Evolutionary conservation across 2,329 filamentous ascomycete genomes (phyloP).

Genomic region (Nothomitra cinnamomea): DNA sequence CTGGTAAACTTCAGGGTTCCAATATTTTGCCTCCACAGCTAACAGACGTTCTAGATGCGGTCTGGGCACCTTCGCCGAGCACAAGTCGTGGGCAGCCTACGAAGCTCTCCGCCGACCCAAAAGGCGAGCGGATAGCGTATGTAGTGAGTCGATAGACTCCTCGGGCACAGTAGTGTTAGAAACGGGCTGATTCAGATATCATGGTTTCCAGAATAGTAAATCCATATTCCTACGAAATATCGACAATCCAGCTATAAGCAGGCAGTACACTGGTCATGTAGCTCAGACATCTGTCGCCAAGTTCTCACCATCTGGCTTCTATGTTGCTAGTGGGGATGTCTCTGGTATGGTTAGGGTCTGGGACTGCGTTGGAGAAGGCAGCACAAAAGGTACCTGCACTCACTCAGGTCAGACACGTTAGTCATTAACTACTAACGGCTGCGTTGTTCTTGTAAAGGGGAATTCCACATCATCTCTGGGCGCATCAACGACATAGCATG

Average conservation of each 20-base stretch:
- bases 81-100: conserved; percentile 78
- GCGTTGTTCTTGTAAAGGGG: conserved; percentile 31
- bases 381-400: conserved; percentile 47
- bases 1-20: conserved; percentile 5
- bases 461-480: conserved; percentile 87
- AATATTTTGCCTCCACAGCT: conserved; percentile 8
- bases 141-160: conserved; percentile 42
- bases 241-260: conserved; percentile 67
- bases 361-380: conserved; percentile 73
- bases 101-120: conserved; percentile 70
- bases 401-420: neutral
- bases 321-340: conserved; percentile 80
- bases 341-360: conserved; percentile 77
- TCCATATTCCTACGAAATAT: conserved; percentile 93
- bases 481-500: conserved; percentile 93
- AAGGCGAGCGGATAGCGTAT: conserved; percentile 85
- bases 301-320: conserved; percentile 88
- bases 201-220: conserved; percentile 59
- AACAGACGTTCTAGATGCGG: conserved; percentile 34
- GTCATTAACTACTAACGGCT: neutral
- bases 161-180: neutral
- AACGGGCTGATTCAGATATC: neutral
- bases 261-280: conserved; percentile 87
- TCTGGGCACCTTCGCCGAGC: conserved; percentile 70
- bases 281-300: conserved; percentile 78